A percentile compares a stretch with the other conserved stretches of the same genome.
phyloP scores from a whole-genome alignment of 352 stramenopile species.

The Aphanomyces euteiches region DNA sequence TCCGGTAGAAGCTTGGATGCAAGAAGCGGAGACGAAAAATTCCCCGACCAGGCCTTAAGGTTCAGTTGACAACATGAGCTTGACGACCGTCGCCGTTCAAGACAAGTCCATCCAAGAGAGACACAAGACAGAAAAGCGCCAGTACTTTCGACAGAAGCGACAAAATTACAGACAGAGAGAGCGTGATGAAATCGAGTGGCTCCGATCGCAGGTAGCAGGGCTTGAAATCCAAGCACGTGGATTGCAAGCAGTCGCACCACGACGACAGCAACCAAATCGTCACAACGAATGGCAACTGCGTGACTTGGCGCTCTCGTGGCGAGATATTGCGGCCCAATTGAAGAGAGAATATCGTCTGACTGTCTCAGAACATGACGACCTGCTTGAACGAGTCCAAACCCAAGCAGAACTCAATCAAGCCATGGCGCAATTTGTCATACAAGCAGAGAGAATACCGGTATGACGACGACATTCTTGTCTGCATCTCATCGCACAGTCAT shows the following conservation, averaged over 20 bases:
- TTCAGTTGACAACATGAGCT: too few species aligned
- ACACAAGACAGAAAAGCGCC: neutral
- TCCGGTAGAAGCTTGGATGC: too few species aligned
- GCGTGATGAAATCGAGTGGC: neutral
- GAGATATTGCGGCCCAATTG: neutral
- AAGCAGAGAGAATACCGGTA: neutral
- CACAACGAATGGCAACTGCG: neutral
- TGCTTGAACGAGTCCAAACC: neutral
- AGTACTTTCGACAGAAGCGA: conserved; percentile 12
- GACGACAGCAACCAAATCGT: neutral
- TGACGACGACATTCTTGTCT: neutral
- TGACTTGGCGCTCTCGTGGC: neutral
- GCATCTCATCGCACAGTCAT: neutral
- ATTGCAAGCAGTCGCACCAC: neutral
- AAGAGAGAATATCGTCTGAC: neutral
- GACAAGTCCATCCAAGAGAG: too few species aligned
- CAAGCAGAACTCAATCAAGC: neutral
- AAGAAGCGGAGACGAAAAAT: too few species aligned
- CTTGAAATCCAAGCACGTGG: neutral
- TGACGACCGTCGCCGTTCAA: too few species aligned
- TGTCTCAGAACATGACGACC: neutral
- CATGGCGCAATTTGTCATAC: neutral
- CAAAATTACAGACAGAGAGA: neutral
- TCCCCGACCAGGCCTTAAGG: too few species aligned
- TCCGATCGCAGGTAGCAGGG: neutral